These are phyloP conservation scores for Colletotrichum camelliae DNA, from an alignment of 2,329 filamentous ascomycete genomes.

Conservation along the genomic window DNA sequence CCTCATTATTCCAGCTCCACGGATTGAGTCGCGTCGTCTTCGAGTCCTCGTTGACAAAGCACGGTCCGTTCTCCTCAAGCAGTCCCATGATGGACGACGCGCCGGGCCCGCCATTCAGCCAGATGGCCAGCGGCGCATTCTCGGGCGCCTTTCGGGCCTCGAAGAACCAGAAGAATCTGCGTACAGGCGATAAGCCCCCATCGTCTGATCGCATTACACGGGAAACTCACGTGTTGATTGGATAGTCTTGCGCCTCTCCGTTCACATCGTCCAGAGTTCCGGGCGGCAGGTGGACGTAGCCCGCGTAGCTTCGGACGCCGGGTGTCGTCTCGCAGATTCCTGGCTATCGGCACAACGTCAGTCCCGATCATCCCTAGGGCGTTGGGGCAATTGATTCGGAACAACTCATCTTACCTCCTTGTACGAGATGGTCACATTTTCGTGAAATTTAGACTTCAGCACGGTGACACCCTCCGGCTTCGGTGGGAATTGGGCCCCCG, in stretches of 20 bases:
- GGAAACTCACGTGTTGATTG: constrained; percentile 49
- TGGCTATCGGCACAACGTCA: constrained; percentile 42
- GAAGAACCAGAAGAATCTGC: constrained; percentile 32
- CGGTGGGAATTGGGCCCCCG: constrained; percentile 35
- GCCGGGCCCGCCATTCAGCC: constrained; percentile 60
- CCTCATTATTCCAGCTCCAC: constrained; percentile 59
- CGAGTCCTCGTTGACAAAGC: constrained; percentile 44
- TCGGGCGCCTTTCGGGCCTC: constrained; percentile 34
- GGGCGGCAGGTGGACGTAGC: constrained; percentile 64
- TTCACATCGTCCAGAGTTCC: constrained; percentile 35
- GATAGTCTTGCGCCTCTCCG: constrained; percentile 52
- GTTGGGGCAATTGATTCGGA: background rate
- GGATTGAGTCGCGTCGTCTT: constrained; percentile 54
- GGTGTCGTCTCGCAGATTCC: constrained; percentile 60
- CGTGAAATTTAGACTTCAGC: constrained; percentile 63
- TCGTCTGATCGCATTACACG: background rate
- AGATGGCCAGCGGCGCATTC: constrained; percentile 53
- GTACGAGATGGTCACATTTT: constrained; percentile 66
- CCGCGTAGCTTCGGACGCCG: constrained; percentile 69
- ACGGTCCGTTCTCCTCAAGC: constrained; percentile 55
- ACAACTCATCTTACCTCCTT: constrained; percentile 48
- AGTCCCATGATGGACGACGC: constrained; percentile 52
- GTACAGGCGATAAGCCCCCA: background rate
- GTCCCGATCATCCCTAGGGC: background rate
- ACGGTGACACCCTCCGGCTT: constrained; percentile 43